Base-by-base conservation (phyloP, 306 rosid genomes). In the Trifolium fragiferum region DNA sequence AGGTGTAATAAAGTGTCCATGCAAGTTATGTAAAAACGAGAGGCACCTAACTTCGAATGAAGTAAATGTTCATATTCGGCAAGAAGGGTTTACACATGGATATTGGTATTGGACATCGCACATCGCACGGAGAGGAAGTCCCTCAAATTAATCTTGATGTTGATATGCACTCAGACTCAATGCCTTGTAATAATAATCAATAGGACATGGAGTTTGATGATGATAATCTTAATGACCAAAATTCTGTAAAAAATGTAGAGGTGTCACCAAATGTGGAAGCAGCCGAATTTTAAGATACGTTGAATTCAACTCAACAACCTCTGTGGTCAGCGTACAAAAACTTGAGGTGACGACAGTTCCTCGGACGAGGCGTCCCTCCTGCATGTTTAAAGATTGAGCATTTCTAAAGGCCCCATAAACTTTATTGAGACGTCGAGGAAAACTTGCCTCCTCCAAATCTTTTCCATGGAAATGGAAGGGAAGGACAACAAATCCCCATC, bases 1-100 rank as follows among this genome's bases (percentile, higher is more conserved):
- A 18, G 69, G 69, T 35, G 69, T 60, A 44, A 73, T 59, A 25
- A 73, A 1, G 20, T 73, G 77, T 44, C 68, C 69, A 2, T 73
- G 77, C 60, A 59, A 10, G 10, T 1, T 43, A 3, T 73, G 77
- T 16, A 73, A 73, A 60, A 73, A 73, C 44, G 63, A 19, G 11
- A 47, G 8, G 13, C 12, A 14, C 10, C 16, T 47, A 62, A 16
- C 62, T 40, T 71, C 7, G 0, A 41, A 46, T 1, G 61, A 6
- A 33, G 78, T 74, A 6, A 74, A 74, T 47, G 25, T 2, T 74
- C 78, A 61, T 51, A 20, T 74, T 47, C 49, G 16, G 4, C 32
- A 74, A 10, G 19, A 62, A 13, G 63, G 70, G 37, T 74, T 74
- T 74, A 47, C 51, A 13, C 63, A 51, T 2, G 44, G 25, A 18